Percentiles rank a stretch among this genome's conserved stretches.
These are phyloP conservation scores for Globisporangium paroecandrum DNA, from an alignment of 352 stramenopile genomes.

Conservation along the genomic window DNA sequence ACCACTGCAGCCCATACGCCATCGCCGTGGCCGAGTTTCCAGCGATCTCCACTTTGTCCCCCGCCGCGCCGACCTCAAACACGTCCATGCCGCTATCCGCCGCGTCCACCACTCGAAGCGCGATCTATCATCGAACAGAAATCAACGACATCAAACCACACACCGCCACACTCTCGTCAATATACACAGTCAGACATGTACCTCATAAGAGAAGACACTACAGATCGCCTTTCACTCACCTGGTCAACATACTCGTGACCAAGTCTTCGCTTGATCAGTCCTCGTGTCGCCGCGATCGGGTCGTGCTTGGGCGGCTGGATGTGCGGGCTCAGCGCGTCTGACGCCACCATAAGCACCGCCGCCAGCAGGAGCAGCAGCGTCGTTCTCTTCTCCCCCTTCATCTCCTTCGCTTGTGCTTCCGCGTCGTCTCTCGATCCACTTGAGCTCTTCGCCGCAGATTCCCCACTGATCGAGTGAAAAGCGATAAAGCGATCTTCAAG, in stretches of 20 bases:
- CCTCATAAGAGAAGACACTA: no score
- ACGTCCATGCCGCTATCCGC: slow-evolving; percentile 50
- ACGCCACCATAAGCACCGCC: slow-evolving; percentile 10
- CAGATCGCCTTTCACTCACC: slow-evolving; percentile 9
- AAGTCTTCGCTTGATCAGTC: slow-evolving; percentile 56
- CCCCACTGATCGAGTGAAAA: slow-evolving; percentile 5
- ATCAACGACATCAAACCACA: no score
- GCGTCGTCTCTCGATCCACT: background rate
- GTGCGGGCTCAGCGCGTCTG: slow-evolving; percentile 15
- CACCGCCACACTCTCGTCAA: no score
- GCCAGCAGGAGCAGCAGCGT: slow-evolving; percentile 19
- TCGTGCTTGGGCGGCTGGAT: slow-evolving; percentile 41
- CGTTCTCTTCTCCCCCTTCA: background rate
- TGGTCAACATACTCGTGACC: slow-evolving; percentile 59
- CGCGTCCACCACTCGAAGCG: slow-evolving; percentile 39
- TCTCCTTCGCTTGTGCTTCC: background rate
- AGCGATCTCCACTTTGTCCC: slow-evolving; percentile 50
- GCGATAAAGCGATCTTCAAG: slow-evolving; percentile 17
- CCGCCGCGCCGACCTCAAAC: slow-evolving; percentile 49
- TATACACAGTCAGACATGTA: no score
- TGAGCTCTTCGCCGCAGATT: slow-evolving; percentile 13
- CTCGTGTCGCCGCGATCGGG: slow-evolving; percentile 38
- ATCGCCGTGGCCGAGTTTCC: slow-evolving; percentile 59
- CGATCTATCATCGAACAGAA: slow-evolving; percentile 28
- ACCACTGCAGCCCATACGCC: slow-evolving; percentile 73